Evolutionary conservation across 805 yeast genomes (phyloP), one percentile per base, ranked within the genome.

Genomic region (Nakazawaea ernobii): DNA sequence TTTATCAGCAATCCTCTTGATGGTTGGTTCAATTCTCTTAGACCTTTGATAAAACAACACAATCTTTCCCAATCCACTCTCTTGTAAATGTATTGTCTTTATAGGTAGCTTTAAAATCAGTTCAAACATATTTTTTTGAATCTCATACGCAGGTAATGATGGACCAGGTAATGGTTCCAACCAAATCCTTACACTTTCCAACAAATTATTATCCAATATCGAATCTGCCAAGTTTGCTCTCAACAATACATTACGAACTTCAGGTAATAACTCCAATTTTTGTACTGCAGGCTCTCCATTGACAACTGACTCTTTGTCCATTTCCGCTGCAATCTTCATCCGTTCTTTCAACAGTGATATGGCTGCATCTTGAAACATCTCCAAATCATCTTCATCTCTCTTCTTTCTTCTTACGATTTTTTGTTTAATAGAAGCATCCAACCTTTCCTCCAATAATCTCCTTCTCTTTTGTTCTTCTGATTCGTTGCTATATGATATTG

Each of bases 151-250:
- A n/a, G 99, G 99, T 67, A 94, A 74, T 9, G 97, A 88, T 40
- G 95, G 96, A 72, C 95, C 98, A 3, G 99, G 99, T 57, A 94
- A 74, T 29, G 99, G 99, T 66, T 94, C 99, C 49, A 94, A 74
- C 99, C 99, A 94, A 63, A 89, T 83, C 56, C 98, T 78, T 27
- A 94, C 91, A 43, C 96, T 92, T 58, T 92, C 97, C 50, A 94
- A 72, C 57, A 94, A 67, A 65, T 94, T 94, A 63, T 94, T 94
- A 69, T 94, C 99, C 59, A 94, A 74, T 50, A 94, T 88, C 28
- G 96, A 85, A 60, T 92, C 96, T 32, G 96, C 91, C 57, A 94
- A 73, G 61, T 84, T 86, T 2, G 89, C 89, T 68, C 89, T 85
- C 27, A 88, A 74, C 59, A 94, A 69, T 2, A 86, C 80, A 51